phyloP scores from a whole-genome alignment of 2,329 filamentous ascomycete genomes.

The Gliomastix tumulicola region DNA sequence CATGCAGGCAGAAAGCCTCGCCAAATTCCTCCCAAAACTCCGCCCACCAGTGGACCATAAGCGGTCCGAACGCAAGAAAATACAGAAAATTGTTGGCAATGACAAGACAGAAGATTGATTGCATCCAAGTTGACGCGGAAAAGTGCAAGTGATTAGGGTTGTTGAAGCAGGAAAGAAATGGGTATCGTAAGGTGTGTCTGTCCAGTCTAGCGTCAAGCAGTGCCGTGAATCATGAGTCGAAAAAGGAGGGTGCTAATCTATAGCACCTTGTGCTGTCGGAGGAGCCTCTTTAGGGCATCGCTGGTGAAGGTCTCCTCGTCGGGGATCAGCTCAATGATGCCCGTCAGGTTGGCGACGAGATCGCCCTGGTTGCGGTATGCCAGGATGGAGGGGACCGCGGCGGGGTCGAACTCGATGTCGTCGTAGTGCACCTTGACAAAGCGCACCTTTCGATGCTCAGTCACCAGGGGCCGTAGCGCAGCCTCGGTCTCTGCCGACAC shows the following conservation, averaged over 20 bases:
- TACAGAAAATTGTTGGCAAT: too few species aligned
- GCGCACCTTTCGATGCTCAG: slow-evolving; percentile 61
- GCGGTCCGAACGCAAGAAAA: too few species aligned
- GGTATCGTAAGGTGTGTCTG: neutral
- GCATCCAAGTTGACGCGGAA: too few species aligned
- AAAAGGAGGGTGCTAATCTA: slow-evolving; percentile 16
- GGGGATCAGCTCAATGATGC: slow-evolving; percentile 80
- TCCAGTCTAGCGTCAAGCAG: neutral
- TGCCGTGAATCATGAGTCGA: neutral
- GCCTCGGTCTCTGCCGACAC: slow-evolving; percentile 74
- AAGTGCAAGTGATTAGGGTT: too few species aligned
- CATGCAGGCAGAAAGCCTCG: too few species aligned
- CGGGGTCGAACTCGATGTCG: slow-evolving; percentile 90
- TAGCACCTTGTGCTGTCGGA: slow-evolving; percentile 46
- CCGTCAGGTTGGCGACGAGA: slow-evolving; percentile 83
- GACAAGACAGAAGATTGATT: too few species aligned
- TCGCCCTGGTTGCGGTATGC: slow-evolving; percentile 85
- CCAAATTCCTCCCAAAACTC: too few species aligned
- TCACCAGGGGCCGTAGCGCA: slow-evolving; percentile 69
- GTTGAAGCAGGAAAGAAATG: too few species aligned
- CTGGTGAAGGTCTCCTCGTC: slow-evolving; percentile 54
- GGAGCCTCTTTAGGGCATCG: slow-evolving; percentile 42
- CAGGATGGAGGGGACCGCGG: slow-evolving; percentile 78
- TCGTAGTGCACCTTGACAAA: slow-evolving; percentile 89
- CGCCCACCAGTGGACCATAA: too few species aligned